Evolutionary conservation across 106 monocot species (phyloP).

Genomic region (Acorus gramineus): DNA sequence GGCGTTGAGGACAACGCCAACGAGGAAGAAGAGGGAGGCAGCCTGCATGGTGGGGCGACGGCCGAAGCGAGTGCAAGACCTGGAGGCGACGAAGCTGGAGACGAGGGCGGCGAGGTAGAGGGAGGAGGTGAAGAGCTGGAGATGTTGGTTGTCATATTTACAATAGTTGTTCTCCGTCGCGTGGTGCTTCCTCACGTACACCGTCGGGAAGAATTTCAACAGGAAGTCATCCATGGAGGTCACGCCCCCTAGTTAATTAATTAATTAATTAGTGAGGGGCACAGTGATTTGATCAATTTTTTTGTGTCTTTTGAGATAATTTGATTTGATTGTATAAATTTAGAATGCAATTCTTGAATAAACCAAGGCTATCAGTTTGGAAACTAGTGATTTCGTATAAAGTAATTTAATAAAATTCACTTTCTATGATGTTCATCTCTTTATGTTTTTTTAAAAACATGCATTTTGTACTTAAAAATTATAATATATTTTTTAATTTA

Average conservation of each 20-base stretch:
- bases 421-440: too few relatives aligned
- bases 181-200: constrained; percentile 27
- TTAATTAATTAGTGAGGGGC: too few relatives aligned
- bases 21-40: constrained; percentile 46
- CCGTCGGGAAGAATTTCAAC: constrained; percentile 52
- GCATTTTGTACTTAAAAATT: too few relatives aligned
- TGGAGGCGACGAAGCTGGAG: constrained; percentile 61
- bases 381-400: too few relatives aligned
- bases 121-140: constrained; percentile 76
- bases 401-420: too few relatives aligned
- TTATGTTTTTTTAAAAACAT: too few relatives aligned
- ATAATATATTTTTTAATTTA: too few relatives aligned
- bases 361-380: too few relatives aligned
- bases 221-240: constrained; percentile 69
- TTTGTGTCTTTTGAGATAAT: too few relatives aligned
- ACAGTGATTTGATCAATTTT: too few relatives aligned
- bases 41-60: constrained; percentile 52
- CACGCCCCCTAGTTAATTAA: constrained; percentile 37
- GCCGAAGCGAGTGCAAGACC: constrained; percentile 44
- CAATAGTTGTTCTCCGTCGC: constrained; percentile 34
- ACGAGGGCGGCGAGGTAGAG: constrained; percentile 57
- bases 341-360: too few relatives aligned
- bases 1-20: constrained; percentile 41
- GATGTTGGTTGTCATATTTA: constrained; percentile 67
- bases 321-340: too few relatives aligned